Evolutionary conservation across 495 filamentous ascomycete genomes (phyloP).

Genomic region (Pseudomonodictys pantanalensis): DNA sequence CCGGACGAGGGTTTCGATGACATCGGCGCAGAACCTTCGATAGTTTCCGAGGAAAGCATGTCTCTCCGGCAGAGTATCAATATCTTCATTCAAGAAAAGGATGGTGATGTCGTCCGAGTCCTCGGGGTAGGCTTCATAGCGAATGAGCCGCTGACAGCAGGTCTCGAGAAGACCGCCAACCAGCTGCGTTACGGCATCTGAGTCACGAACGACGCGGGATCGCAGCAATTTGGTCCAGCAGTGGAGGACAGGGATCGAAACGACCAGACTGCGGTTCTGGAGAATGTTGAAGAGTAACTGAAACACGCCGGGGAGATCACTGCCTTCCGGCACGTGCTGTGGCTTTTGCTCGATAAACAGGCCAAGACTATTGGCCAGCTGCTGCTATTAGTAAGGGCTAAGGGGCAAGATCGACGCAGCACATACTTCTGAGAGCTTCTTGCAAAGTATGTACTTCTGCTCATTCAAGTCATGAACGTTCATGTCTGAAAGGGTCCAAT

Average conservation of each 20-base stretch:
- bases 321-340: conserved; percentile 54
- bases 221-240: conserved; percentile 78
- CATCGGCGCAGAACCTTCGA: conserved; percentile 76
- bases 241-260: conserved; percentile 90
- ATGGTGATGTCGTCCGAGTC: conserved; percentile 77
- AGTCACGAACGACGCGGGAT: conserved; percentile 60
- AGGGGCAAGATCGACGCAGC: not conserved
- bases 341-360: conserved; percentile 77
- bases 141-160: conserved; percentile 71
- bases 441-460: conserved; percentile 83
- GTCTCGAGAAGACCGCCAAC: conserved; percentile 74
- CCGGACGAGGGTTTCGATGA: conserved; percentile 80
- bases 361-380: conserved; percentile 82
- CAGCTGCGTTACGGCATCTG: conserved; percentile 64
- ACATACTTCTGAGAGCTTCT: conserved; percentile 86
- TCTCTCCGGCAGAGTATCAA: conserved; percentile 89
- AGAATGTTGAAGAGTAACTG: conserved; percentile 74
- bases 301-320: conserved; percentile 74
- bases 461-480: conserved; percentile 73
- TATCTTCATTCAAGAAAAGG: conserved; percentile 82
- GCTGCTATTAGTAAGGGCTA: conserved; percentile 12
- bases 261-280: conserved; percentile 79
- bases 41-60: conserved; percentile 99
- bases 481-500: conserved; percentile 74
- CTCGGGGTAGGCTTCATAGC: conserved; percentile 80